Evolutionary conservation across 352 stramenopile genomes (phyloP).

Genomic region (Globisporangium acanthophoron): DNA sequence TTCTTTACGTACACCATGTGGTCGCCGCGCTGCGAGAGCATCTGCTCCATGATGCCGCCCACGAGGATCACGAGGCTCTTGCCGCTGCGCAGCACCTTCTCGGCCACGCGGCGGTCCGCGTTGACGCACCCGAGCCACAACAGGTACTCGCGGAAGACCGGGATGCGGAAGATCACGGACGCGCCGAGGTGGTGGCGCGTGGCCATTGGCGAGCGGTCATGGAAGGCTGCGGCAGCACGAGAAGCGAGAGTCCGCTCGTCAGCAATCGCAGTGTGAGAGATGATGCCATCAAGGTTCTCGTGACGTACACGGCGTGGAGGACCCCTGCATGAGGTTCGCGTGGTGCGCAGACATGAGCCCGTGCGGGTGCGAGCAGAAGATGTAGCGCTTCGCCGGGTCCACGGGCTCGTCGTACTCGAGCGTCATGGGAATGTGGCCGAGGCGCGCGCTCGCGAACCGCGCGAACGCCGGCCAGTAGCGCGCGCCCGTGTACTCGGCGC

Average conservation of each 20-base stretch:
- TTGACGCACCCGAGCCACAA: conserved; percentile 79
- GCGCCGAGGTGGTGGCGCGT: conserved; percentile 64
- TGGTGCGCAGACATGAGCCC: conserved; percentile 69
- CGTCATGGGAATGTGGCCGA: conserved; percentile 40
- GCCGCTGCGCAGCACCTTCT: conserved; percentile 53
- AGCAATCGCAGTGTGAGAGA: not conserved
- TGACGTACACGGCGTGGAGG: conserved; percentile 46
- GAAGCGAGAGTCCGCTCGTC: conserved; percentile 1
- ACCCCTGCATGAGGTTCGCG: conserved; percentile 50
- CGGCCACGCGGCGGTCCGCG: conserved; percentile 50
- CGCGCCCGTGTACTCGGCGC: conserved; percentile 48
- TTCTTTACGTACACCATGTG: conserved; percentile 78
- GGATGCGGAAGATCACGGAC: conserved; percentile 71
- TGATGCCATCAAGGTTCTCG: not conserved
- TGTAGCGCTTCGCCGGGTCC: conserved; percentile 58
- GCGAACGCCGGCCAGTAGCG: conserved; percentile 56
- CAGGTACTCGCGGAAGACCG: conserved; percentile 71
- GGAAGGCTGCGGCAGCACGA: conserved; percentile 35
- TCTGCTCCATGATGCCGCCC: conserved; percentile 78
- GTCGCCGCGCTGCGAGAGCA: conserved; percentile 64
- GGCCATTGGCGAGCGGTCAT: conserved; percentile 56
- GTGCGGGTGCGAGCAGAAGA: conserved; percentile 78
- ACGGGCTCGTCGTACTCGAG: conserved; percentile 69
- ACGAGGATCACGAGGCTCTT: conserved; percentile 81
- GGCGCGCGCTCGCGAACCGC: conserved; percentile 23